A percentile compares a stretch with the other conserved stretches of the same genome.
These are phyloP conservation scores for Hericium rajendrae DNA, from an alignment of 768 basidiomycete genomes.

Conservation along the genomic window DNA sequence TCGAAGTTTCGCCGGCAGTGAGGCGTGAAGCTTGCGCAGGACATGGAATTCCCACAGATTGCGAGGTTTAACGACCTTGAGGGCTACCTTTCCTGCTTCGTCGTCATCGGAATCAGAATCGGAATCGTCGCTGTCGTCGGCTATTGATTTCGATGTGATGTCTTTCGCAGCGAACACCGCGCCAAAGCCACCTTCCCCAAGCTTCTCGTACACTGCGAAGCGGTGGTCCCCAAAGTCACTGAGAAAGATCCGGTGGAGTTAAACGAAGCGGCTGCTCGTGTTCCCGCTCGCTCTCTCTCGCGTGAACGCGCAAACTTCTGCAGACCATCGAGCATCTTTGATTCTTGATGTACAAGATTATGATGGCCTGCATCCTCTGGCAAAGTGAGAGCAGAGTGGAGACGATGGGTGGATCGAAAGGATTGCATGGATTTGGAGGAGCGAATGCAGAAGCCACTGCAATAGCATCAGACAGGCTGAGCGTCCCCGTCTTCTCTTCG, in stretches of 20 bases:
- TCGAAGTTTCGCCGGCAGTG: constrained; percentile 48
- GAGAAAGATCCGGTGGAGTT: constrained; percentile 33
- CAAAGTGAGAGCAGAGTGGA: constrained; percentile 54
- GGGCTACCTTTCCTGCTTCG: constrained; percentile 58
- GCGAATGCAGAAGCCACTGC: constrained; percentile 54
- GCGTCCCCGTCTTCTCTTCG: constrained; percentile 53
- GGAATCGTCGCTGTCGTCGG: constrained; percentile 30
- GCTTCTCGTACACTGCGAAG: constrained; percentile 72
- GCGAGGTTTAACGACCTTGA: constrained; percentile 86
- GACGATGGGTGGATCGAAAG: constrained; percentile 62
- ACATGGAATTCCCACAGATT: constrained; percentile 91
- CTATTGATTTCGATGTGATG: constrained; percentile 30
- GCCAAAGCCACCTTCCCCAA: constrained; percentile 96
- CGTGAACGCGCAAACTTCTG: constrained; percentile 58
- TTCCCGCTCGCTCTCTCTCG: constrained; percentile 23
- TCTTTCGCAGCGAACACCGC: constrained; percentile 83
- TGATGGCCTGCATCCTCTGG: constrained; percentile 51
- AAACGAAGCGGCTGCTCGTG: constrained; percentile 22
- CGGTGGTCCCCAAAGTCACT: constrained; percentile 51
- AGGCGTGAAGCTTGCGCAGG: constrained; percentile 64
- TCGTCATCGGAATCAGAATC: constrained; percentile 24
- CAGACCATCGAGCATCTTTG: constrained; percentile 53
- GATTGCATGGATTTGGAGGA: constrained; percentile 83
- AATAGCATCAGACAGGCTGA: constrained; percentile 58
- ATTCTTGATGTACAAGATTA: constrained; percentile 45